phyloP scores from a whole-genome alignment of 225 moss, liverwort and hornwort genomes.

The Bryoerythrophyllum caledonicum region DNA sequence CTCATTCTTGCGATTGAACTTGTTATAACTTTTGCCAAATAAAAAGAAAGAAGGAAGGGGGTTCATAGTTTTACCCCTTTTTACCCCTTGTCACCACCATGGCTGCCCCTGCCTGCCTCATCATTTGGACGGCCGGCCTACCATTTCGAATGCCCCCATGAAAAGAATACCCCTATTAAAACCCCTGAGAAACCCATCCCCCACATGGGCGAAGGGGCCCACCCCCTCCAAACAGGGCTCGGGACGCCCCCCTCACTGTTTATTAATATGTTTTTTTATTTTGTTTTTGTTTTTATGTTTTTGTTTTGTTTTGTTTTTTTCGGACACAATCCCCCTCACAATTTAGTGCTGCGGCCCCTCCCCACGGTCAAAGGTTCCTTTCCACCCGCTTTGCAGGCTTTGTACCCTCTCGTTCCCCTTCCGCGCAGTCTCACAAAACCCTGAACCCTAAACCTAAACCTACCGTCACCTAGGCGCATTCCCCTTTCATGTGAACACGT shows the following conservation, averaged over 20 bases:
- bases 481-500: background rate
- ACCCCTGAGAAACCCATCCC: background rate
- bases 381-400: background rate
- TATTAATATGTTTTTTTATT: too few relatives aligned
- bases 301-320: too few relatives aligned
- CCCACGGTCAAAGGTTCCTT: background rate
- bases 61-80: too few relatives aligned
- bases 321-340: too few relatives aligned
- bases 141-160: background rate
- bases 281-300: too few relatives aligned
- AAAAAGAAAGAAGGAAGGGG: too few relatives aligned
- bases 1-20: too few relatives aligned
- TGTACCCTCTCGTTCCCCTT: background rate
- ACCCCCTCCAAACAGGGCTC: background rate
- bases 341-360: background rate
- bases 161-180: background rate
- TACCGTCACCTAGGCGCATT: background rate
- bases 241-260: too few relatives aligned
- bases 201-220: background rate
- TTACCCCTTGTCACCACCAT: background rate
- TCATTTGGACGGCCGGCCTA: constrained; percentile 26
- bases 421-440: background rate
- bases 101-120: background rate
- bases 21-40: too few relatives aligned
- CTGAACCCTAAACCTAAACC: too few relatives aligned